Conservation (phyloP, 1,284 basidiomycete species). For the Austroboletus niveus region DNA sequence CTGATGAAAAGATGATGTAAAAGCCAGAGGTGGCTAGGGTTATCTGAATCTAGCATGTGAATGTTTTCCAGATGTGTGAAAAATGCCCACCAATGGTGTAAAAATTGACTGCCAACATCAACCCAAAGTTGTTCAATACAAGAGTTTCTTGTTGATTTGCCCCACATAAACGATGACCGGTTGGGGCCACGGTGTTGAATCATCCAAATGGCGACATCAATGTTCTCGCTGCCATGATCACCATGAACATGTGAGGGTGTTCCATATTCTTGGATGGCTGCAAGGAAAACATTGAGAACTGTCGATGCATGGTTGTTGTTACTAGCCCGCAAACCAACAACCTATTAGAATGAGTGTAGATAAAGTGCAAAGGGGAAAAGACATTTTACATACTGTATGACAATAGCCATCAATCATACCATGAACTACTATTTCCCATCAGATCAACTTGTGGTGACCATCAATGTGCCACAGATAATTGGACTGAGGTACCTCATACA, state of each 20-base stretch:
- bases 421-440: constrained; percentile 51
- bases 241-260: not conserved
- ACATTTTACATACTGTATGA: not conserved
- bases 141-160: not conserved
- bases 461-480: constrained; percentile 43
- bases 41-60: constrained; percentile 32
- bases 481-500: not conserved
- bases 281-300: constrained; percentile 3
- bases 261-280: not conserved
- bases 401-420: constrained; percentile 35
- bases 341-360: not conserved
- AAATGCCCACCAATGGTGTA: constrained; percentile 27
- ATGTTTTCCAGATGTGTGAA: constrained; percentile 33
- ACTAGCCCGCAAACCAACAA: constrained; percentile 3
- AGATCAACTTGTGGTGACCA: constrained; percentile 50
- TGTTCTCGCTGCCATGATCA: constrained; percentile 27
- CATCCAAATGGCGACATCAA: constrained; percentile 23
- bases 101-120: constrained; percentile 22
- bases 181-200: constrained; percentile 21
- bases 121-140: constrained; percentile 8
- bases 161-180: not conserved
- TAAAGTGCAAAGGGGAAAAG: not conserved
- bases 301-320: constrained; percentile 2
- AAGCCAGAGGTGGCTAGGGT: constrained; percentile 42
- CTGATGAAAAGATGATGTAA: constrained; percentile 42